Base-by-base conservation (phyloP, 768 basidiomycete species). In the Mycena venus region DNA sequence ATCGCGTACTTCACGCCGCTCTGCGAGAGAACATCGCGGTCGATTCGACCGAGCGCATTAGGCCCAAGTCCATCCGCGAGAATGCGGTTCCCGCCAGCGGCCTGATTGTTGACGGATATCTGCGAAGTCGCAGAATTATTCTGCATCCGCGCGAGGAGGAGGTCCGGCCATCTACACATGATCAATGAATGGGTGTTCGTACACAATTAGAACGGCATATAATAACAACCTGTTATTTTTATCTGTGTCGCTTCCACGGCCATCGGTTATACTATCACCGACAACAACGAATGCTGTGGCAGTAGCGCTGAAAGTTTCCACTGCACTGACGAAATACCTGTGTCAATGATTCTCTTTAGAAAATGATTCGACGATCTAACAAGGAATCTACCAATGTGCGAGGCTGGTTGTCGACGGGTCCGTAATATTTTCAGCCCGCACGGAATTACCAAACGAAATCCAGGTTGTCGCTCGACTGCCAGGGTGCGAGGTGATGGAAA, bases 231-330 rank as follows among this genome's bases (percentile, higher is more conserved):
- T 82, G 81, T 89, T 84, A 77, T 90, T 89, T 56, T 70, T 76
- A 75, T 90, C 83, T 15, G 82, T 85, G 59, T 80, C 82, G 77
- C 86, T 88, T 40, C 83, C 88, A 34, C 89, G 85, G 21, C 89
- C 89, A 71, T 90, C 89, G 2, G 89, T 90, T 68, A 89, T 88
- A 76, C 87, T 89, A 79, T 90, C 89, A 7, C 89, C 89, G 34
- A 90, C 84, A 68, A 90, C 85, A 34, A 83, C 84, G 31, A 88
- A 81, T 9, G 84, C 79, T 38, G 79, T 76, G 0, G 75, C 78
- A 9, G 72, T 71, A 7, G 85, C 81, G 0, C 82, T 82, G 81
- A 84, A 86, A 1, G 81, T 84, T 65, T 88, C 86, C 15, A 89
- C 82, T 0, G 85, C 85, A 72, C 86, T 88, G 38, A 87, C 72